phyloP scores from a whole-genome alignment of 2,329 filamentous ascomycete genomes.

The Periconia sp. region DNA sequence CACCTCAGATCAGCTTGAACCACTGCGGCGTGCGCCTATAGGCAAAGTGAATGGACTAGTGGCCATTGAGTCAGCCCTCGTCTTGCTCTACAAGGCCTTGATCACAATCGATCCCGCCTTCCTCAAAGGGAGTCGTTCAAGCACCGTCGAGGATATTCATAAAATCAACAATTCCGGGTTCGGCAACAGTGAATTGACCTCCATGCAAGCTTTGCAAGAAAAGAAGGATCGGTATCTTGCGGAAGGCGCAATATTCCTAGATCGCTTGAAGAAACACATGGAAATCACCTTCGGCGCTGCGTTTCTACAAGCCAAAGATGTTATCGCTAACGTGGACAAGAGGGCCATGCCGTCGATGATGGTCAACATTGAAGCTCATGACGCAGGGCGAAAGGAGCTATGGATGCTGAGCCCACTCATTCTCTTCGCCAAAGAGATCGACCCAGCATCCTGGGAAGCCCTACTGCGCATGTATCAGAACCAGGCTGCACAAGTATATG shows the following conservation, averaged over 20 bases:
- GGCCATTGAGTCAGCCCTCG: conserved; percentile 77
- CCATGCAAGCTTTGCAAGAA: conserved; percentile 93
- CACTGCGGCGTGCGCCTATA: conserved; percentile 75
- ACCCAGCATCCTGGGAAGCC: conserved; percentile 79
- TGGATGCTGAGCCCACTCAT: conserved; percentile 91
- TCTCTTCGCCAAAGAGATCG: conserved; percentile 86
- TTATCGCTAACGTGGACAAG: conserved; percentile 59
- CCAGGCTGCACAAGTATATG: conserved; percentile 77
- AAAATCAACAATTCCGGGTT: conserved; percentile 56
- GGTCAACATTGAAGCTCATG: conserved; percentile 72
- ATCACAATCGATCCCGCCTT: conserved; percentile 88
- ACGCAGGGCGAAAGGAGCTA: conserved; percentile 72
- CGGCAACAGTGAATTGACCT: conserved; percentile 74
- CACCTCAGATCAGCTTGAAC: conserved; percentile 74
- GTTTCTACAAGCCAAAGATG: conserved; percentile 71
- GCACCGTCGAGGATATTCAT: conserved; percentile 50
- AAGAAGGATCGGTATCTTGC: conserved; percentile 88
- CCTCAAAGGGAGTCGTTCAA: conserved; percentile 56
- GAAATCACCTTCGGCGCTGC: conserved; percentile 78
- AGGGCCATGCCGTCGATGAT: conserved; percentile 58
- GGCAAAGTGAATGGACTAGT: conserved; percentile 73
- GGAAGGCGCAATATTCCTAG: conserved; percentile 78
- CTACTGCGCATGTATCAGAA: conserved; percentile 82
- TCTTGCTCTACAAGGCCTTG: conserved; percentile 90
- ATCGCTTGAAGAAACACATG: conserved; percentile 82